A percentile compares a stretch with the other conserved stretches of the same genome.
These are phyloP conservation scores for Gryganskiella cystojenkinii DNA, from an alignment of 192 early-diverging fungal species.

Conservation along the genomic window DNA sequence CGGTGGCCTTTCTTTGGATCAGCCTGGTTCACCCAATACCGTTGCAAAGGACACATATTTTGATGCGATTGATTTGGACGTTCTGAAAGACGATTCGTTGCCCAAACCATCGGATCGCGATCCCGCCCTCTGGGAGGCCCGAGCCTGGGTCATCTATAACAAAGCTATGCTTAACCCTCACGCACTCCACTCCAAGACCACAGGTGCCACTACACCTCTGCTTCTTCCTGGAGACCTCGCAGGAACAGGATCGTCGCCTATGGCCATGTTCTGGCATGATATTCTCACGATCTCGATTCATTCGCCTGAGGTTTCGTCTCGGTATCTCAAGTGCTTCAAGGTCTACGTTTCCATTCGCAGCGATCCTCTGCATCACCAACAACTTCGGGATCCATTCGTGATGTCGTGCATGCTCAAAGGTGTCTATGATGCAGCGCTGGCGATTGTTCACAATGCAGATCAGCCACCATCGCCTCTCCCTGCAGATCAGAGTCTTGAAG, in stretches of 20 bases:
- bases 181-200: slow-evolving; percentile 3
- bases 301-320: slow-evolving; percentile 34
- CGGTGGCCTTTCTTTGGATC: slow-evolving; percentile 8
- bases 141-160: slow-evolving; percentile 49
- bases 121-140: slow-evolving; percentile 40
- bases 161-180: slow-evolving; percentile 37
- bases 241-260: slow-evolving; percentile 6
- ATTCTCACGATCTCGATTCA: slow-evolving; percentile 34
- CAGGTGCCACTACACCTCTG: background rate
- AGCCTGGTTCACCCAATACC: slow-evolving; percentile 14
- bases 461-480: background rate
- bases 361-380: slow-evolving; percentile 26
- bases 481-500: slow-evolving; percentile 2
- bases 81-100: background rate
- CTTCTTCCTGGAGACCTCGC: background rate
- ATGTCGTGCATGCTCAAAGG: slow-evolving; percentile 48
- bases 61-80: background rate
- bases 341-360: slow-evolving; percentile 33
- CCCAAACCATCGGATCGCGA: background rate
- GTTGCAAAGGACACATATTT: slow-evolving; percentile 15
- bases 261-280: slow-evolving; percentile 35
- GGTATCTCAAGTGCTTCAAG: slow-evolving; percentile 50
- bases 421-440: slow-evolving; percentile 34
- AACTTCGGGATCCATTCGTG: slow-evolving; percentile 39
- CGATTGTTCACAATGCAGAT: slow-evolving; percentile 25